Base-by-base conservation (phyloP, 2,329 filamentous ascomycete species). In the Paecilomyces niveus region DNA sequence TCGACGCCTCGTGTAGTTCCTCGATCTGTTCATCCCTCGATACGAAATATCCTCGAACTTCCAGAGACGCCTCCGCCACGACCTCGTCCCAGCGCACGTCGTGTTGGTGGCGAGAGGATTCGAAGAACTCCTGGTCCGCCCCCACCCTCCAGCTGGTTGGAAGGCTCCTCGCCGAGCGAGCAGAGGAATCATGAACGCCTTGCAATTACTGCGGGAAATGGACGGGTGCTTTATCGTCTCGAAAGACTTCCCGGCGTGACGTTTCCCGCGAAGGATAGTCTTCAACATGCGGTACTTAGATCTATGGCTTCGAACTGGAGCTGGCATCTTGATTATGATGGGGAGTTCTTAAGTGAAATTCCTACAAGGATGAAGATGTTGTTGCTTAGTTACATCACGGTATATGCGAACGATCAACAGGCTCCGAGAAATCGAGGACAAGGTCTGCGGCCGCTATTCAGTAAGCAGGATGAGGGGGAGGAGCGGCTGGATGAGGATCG, bases 261-360 rank as follows among this genome's bases (percentile, higher is more conserved):
- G 1, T 74, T 78, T 32, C 77, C 78, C 2, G 56, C 59, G 2
- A 59, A 64, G 26, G 54, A 59, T n/a, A 82, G 78, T 56, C 70
- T 88, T 7, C 62, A 80, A 53, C 79, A 86, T 68, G 66, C 74
- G 4, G 68, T 79, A 15, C 66, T 87, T 39, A 83, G 81, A 63
- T 74, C 76, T 0, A 79, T 86, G 64, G 83, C 83, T 2, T 64
- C 69, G 24, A 77, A 84, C 24, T 88, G 84, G 84, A 68, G 76
- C 9, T 79, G 80, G 69, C 78, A 87, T 60, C 68, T 81, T 26
- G 77, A 81, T 55, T 84, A 85, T 62, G 83, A 86, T 63, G 79
- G 81, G 57, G 72, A 80, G 18, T 83, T 81, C 54, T 69, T 87
- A 2, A 72, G 76, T 1, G 73, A 79, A 2, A 64, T 87, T 11